Conservation (phyloP, 2,329 filamentous ascomycete species). For the Aspergillus sp. region DNA sequence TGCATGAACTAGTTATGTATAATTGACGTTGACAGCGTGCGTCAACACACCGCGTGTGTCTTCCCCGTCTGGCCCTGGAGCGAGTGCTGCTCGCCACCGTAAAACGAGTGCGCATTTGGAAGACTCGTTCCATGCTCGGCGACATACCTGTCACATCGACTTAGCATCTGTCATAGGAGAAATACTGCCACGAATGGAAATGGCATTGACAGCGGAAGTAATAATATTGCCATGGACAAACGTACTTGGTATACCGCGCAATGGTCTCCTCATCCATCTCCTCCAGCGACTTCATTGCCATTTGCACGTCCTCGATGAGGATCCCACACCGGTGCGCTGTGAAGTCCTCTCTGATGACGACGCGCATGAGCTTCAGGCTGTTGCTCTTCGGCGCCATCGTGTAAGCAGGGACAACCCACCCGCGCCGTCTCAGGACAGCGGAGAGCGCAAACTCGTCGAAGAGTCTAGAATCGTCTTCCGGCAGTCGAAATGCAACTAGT, state of each 20-base stretch:
- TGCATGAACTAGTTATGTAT: background rate
- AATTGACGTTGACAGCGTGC: background rate
- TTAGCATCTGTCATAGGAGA: background rate
- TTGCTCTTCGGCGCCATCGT: constrained; percentile 90
- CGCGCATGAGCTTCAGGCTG: constrained; percentile 81
- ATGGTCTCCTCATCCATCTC: constrained; percentile 71
- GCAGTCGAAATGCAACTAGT: constrained; percentile 81
- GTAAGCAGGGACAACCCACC: constrained; percentile 92
- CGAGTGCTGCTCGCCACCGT: constrained; percentile 73
- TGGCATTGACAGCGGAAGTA: no score
- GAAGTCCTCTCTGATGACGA: constrained; percentile 91
- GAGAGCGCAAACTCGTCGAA: constrained; percentile 76
- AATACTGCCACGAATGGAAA: background rate
- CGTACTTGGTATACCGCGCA: constrained; percentile 64
- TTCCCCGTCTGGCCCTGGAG: constrained; percentile 85
- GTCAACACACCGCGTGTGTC: constrained; percentile 78
- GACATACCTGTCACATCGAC: background rate
- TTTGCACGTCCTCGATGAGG: constrained; percentile 73
- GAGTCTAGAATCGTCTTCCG: constrained; percentile 53
- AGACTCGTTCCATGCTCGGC: background rate
- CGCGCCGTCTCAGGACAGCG: constrained; percentile 76
- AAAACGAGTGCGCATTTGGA: constrained; percentile 39
- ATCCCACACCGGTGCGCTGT: constrained; percentile 74
- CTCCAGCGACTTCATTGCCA: constrained; percentile 68
- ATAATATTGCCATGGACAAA: no score